Evolutionary conservation across 306 rosid species (phyloP).

Genomic region (Medicago truncatula): MtrunA17r5.0-ANR NC_053045.1:48211001-48211500

Average conservation of each 20-base stretch:
- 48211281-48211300: conserved; percentile 33
- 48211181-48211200: neutral
- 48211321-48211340: conserved; percentile 1
- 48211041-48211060: conserved; percentile 30
- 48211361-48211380: neutral
- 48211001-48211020: no score
- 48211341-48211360: neutral
- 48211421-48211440: neutral
- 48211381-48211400: neutral
- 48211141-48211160: conserved; percentile 24
- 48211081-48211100: conserved; percentile 31
- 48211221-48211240: conserved; percentile 21
- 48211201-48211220: neutral
- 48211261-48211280: conserved; percentile 37
- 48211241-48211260: conserved; percentile 5
- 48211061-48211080: conserved; percentile 3
- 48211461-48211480: neutral
- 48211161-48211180: conserved; percentile 35
- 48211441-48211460: neutral
- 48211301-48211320: conserved; percentile 35
- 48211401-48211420: neutral
- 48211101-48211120: conserved; percentile 1
- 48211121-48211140: conserved; percentile 54
- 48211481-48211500: conserved; percentile 3
- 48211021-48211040: conserved; percentile 68